Evolutionary conservation across 2,329 filamentous ascomycete genomes (phyloP), one percentile per base, ranked within the genome.

Genomic region (Ascochyta clinopodiicola): DNA sequence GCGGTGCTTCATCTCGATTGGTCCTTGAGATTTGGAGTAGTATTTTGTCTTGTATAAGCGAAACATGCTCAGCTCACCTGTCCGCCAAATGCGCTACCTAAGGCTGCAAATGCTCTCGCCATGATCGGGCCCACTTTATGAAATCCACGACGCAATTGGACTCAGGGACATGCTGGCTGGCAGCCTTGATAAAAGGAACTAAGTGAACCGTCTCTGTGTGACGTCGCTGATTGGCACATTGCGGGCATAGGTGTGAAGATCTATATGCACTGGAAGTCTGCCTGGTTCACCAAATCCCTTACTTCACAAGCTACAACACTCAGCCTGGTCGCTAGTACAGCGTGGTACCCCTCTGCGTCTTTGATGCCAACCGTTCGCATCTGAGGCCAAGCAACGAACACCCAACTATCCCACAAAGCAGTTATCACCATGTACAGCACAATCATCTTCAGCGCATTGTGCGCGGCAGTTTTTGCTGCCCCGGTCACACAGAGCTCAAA

Each of bases 361-460:
- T 44, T 24, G 12, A 3, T 24, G 24, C 40, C 42, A 17, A 36
- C 25, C 22, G 21, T 19, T 35, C 32, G 29, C 15, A 35, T 4
- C 10, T 17, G 1, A 31, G 12, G 3, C 8, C n/a, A 35, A 35
- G n/a, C 32, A 15, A 35, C 15, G 19, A 3, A 3, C 19, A 38
- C 36, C 19, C 15, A 35, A 35, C 2, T 22, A 2, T 3, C 15
- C 6, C 6, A 22, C 8, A 17, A 35, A n/a, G 4, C 17, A 9
- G 7, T 6, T 13, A 7, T 17, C 58, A 57, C n/a, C 1, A 70
- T 70, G 67, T 51, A 60, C 29, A 51, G 44, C 25, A 27, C 19
- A 22, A 29, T 66, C 5, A 12, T 70, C n/a, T 42, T 69, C 42
- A 52, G 51, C 38, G 22, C 57, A 15, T 27, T 66, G 19, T 43